phyloP scores from a whole-genome alignment of 257 asterid species.

The Prunella vulgaris region DNA sequence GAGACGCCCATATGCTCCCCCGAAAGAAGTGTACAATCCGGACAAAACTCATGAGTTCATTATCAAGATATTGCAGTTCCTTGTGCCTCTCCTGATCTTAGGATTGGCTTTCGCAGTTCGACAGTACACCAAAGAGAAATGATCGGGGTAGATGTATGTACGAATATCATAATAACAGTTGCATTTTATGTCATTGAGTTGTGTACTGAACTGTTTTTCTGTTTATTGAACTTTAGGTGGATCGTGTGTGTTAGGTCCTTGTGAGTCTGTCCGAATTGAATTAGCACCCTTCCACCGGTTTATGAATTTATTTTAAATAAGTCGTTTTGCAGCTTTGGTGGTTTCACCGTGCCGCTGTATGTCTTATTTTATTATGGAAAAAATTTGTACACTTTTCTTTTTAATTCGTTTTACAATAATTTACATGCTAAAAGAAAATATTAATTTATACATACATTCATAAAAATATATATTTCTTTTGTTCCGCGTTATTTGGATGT shows the following conservation, averaged over 20 bases:
- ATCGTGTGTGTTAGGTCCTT: neutral
- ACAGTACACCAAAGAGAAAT: slow-evolving; percentile 72
- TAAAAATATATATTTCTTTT: no score
- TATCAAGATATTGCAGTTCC: slow-evolving; percentile 67
- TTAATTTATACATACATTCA: no score
- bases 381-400: no score
- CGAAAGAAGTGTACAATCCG: slow-evolving; percentile 40
- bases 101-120: slow-evolving; percentile 73
- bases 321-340: neutral
- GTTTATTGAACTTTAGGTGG: neutral
- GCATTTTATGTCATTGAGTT: neutral
- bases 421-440: no score
- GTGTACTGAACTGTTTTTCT: neutral
- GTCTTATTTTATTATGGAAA: no score
- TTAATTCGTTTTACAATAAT: no score
- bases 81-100: slow-evolving; percentile 73
- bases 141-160: neutral
- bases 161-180: neutral
- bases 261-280: neutral
- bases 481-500: no score
- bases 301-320: neutral
- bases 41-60: slow-evolving; percentile 57
- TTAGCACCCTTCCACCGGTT: neutral
- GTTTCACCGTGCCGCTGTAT: no score
- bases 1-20: slow-evolving; percentile 45